Percentiles rank a stretch among this genome's conserved stretches.
phyloP scores from a whole-genome alignment of 495 filamentous ascomycete species.

The Penicillium bovifimosum region DNA sequence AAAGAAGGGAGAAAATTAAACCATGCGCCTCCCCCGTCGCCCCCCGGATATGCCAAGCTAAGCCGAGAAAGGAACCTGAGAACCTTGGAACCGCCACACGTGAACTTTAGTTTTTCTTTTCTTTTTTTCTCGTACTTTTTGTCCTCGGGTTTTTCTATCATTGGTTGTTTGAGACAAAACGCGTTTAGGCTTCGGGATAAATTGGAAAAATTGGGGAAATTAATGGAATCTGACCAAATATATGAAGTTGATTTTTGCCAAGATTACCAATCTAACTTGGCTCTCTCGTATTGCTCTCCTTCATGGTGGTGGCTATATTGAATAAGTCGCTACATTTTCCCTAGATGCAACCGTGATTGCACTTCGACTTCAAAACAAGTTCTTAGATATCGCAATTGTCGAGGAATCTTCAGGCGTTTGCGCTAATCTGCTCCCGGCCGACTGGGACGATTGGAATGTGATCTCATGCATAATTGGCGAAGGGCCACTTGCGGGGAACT shows the following conservation, averaged over 20 bases:
- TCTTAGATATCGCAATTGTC: neutral
- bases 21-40: neutral
- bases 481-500: neutral
- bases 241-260: too few species aligned
- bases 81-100: constrained; percentile 3
- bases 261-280: too few species aligned
- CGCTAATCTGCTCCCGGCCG: neutral
- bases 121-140: neutral
- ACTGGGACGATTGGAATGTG: neutral
- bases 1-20: neutral
- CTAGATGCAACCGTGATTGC: neutral
- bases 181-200: too few species aligned
- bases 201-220: too few species aligned
- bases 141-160: too few species aligned
- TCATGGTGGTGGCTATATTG: too few species aligned
- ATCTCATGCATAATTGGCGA: neutral
- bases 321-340: neutral
- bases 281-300: too few species aligned
- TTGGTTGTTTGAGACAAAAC: too few species aligned
- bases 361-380: neutral
- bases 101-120: neutral
- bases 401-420: neutral
- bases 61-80: constrained; percentile 3
- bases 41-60: constrained; percentile 2
- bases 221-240: too few species aligned